A percentile compares a stretch with the other conserved stretches of the same genome.
These are phyloP conservation scores for Petasospora rhodanensis DNA, from an alignment of 1,139 yeast genomes.

Conservation along the genomic window DNA sequence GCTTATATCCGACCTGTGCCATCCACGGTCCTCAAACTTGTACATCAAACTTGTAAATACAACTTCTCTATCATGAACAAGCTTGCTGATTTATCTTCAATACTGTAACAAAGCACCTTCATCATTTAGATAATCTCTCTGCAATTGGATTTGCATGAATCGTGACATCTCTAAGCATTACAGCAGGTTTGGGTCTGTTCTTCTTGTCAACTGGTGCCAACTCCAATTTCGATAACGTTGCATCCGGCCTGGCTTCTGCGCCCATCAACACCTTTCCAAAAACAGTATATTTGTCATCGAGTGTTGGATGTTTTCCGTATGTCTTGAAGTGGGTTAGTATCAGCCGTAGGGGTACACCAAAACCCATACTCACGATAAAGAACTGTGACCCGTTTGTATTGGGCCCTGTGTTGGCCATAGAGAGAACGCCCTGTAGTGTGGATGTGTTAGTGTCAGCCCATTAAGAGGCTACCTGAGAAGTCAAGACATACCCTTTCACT, in stretches of 20 bases:
- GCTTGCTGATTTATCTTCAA: no score
- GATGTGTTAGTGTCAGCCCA: not conserved
- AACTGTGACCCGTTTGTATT: conserved; percentile 42
- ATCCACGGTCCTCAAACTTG: no score
- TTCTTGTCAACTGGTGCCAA: conserved; percentile 34
- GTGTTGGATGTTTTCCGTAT: conserved; percentile 34
- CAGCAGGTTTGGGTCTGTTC: conserved; percentile 36
- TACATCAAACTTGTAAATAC: no score
- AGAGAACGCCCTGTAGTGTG: conserved; percentile 32
- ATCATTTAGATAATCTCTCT: not conserved
- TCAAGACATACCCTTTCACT: conserved; percentile 34
- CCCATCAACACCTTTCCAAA: conserved; percentile 51
- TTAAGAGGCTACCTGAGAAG: no score
- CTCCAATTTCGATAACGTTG: conserved; percentile 37
- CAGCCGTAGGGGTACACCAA: not conserved
- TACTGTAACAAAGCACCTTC: no score
- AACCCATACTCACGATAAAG: conserved; percentile 30
- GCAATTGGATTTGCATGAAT: conserved; percentile 32
- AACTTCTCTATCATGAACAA: no score
- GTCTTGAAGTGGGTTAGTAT: conserved; percentile 23
- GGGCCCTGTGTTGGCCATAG: conserved; percentile 45
- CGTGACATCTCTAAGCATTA: conserved; percentile 35
- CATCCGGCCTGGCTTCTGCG: conserved; percentile 30
- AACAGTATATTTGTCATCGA: conserved; percentile 55
- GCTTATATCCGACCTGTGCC: no score